Evolutionary conservation across 2,329 filamentous ascomycete species (phyloP), one percentile per base, ranked within the genome.

Genomic region (Hymenoscyphus occultus): DNA sequence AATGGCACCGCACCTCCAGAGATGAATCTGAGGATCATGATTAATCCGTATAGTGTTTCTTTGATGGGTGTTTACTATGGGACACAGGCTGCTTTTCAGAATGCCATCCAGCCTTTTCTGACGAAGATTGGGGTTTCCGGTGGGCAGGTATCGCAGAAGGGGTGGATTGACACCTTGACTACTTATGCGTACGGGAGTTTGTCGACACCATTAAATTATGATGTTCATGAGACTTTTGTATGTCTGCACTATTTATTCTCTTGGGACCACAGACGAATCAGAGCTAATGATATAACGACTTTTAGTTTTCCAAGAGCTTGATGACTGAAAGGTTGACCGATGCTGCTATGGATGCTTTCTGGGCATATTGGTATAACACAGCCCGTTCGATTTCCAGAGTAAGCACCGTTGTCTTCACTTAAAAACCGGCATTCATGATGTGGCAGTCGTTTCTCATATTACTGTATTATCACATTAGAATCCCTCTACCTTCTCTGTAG

Each of bases 161-260:
- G 63, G 16, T 69, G 64, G 60, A 64, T 69, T 42, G 64, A 63
- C 39, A 56, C 63, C 3, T 45, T 69, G 64, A 68, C 14, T 22
- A 64, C 57, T 32, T 68, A 65, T 64, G 68, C 68, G 4, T 68
- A 69, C 58, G 59, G 51, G 54, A 64, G 48, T 45, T 42, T 69
- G 39, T 60, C 54, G 42, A 65, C 64, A 5, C 59, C 61, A 0
- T 48, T 69, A 19, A 63, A 69, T 39, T 68, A 68, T 62, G 64
- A 68, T 64, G 32, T 68, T 61, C 66, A 68, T 61, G 68, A 69
- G 42, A 69, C 68, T 12, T 69, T 69, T 40, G 67, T 69, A 57
- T 64, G 67, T 65, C 12, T 59, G 7, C 39, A 6, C n/a, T 2
- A 4, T 13, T 14, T 10, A 0, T 28, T 28, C 22, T 14, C 3